phyloP scores from a whole-genome alignment of 2,329 filamentous ascomycete species.

The Claviceps citrina region DNA sequence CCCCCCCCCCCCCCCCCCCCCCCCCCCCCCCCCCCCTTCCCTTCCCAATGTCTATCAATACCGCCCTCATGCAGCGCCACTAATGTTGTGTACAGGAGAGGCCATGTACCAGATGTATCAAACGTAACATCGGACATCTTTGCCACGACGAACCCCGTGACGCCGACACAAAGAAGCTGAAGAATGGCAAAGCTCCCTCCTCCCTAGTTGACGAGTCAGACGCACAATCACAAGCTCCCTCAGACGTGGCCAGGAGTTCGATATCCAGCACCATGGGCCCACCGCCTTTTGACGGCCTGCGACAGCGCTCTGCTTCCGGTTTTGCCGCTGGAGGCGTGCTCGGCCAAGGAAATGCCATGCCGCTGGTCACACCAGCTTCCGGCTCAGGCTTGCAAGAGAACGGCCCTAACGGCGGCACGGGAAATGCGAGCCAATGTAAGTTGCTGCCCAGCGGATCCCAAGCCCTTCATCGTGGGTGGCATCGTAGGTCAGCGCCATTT shows the following conservation, averaged over 20 bases:
- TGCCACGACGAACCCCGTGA: slow-evolving; percentile 97
- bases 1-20: too few relatives aligned
- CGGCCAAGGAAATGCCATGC: slow-evolving; percentile 38
- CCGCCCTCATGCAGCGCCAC: slow-evolving; percentile 10
- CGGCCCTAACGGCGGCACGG: slow-evolving; percentile 34
- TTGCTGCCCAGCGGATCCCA: slow-evolving; percentile 5
- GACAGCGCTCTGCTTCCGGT: slow-evolving; percentile 23
- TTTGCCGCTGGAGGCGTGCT: slow-evolving; percentile 29
- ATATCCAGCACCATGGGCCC: slow-evolving; percentile 41
- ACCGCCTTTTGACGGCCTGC: slow-evolving; percentile 26
- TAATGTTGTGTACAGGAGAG: slow-evolving; percentile 50
- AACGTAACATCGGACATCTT: slow-evolving; percentile 94
- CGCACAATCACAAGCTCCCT: slow-evolving; percentile 24
- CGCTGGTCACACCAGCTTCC: slow-evolving; percentile 57
- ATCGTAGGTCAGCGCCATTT: not conserved
- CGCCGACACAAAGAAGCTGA: slow-evolving; percentile 62
- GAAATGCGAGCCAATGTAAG: slow-evolving; percentile 59
- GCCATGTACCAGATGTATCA: slow-evolving; percentile 93
- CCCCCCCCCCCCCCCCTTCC: not conserved
- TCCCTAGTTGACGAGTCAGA: slow-evolving; percentile 47
- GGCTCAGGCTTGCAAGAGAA: slow-evolving; percentile 51
- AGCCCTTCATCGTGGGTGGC: too few relatives aligned
- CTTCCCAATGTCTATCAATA: not conserved
- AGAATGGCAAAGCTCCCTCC: slow-evolving; percentile 31
- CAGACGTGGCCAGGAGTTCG: slow-evolving; percentile 37